These are phyloP conservation scores for Daldinia vernicosa DNA, from an alignment of 495 filamentous ascomycete species.

Conservation along the genomic window DNA sequence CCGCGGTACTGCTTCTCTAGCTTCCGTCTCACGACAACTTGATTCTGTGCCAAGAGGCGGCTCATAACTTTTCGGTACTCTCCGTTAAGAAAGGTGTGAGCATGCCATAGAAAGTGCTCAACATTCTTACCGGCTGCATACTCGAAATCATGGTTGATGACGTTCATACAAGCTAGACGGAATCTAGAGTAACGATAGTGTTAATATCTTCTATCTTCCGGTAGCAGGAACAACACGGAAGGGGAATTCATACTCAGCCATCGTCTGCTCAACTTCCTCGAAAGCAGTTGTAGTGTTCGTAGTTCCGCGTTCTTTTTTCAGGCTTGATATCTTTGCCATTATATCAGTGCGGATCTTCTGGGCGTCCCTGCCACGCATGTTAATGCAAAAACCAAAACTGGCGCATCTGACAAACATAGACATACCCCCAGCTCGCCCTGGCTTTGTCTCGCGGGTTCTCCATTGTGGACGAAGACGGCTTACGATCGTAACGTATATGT, in stretches of 20 bases:
- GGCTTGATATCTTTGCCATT: slow-evolving; percentile 35
- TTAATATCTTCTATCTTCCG: slow-evolving; percentile 17
- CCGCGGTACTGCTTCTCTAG: slow-evolving; percentile 78
- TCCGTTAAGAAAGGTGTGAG: slow-evolving; percentile 78
- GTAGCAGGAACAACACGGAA: slow-evolving; percentile 15
- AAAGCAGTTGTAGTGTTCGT: slow-evolving; percentile 44
- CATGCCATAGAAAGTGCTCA: slow-evolving; percentile 79
- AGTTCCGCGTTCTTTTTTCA: slow-evolving; percentile 40
- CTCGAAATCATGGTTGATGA: slow-evolving; percentile 78
- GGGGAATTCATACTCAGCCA: slow-evolving; percentile 44
- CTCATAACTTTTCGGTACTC: slow-evolving; percentile 72
- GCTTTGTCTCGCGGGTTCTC: slow-evolving; percentile 41
- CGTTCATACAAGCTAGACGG: slow-evolving; percentile 72
- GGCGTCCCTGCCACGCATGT: slow-evolving; percentile 38
- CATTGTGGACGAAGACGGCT: slow-evolving; percentile 26
- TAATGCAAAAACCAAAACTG: slow-evolving; percentile 19
- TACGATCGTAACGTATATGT: slow-evolving; percentile 11
- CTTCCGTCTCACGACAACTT: slow-evolving; percentile 80
- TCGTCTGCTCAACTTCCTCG: slow-evolving; percentile 40
- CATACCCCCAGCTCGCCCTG: slow-evolving; percentile 44
- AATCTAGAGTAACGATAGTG: slow-evolving; percentile 61
- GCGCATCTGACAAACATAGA: slow-evolving; percentile 19
- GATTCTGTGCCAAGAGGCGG: slow-evolving; percentile 57
- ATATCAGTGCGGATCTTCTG: slow-evolving; percentile 46
- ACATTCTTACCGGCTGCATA: slow-evolving; percentile 68